phyloP scores from a whole-genome alignment of 1,139 yeast species.

The Geotrichum macrosporum region DNA sequence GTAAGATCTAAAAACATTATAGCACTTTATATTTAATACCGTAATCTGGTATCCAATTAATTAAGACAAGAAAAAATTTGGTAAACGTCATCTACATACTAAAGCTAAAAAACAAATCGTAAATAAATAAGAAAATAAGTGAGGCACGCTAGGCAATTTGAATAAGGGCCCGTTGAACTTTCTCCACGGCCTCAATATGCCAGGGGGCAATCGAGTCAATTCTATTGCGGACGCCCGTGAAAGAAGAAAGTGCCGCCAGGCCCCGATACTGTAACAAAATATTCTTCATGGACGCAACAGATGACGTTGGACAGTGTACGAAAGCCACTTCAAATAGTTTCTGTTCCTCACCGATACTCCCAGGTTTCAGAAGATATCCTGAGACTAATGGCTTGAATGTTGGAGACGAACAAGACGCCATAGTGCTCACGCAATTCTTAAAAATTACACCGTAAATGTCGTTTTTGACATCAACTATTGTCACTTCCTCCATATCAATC shows the following conservation, averaged over 20 bases:
- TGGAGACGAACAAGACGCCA: slow-evolving; percentile 18
- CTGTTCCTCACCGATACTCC: slow-evolving; percentile 21
- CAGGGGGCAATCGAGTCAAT: slow-evolving; percentile 59
- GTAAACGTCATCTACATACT: not conserved
- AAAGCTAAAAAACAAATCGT: not conserved
- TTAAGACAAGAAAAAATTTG: too few relatives aligned
- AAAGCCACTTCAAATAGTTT: slow-evolving; percentile 34
- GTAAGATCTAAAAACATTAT: too few relatives aligned
- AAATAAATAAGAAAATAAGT: too few relatives aligned
- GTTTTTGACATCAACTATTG: slow-evolving; percentile 37
- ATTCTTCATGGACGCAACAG: slow-evolving; percentile 47
- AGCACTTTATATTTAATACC: too few relatives aligned
- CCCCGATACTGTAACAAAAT: slow-evolving; percentile 65
- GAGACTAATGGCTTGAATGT: slow-evolving; percentile 36
- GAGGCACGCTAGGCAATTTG: not conserved
- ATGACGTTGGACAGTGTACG: slow-evolving; percentile 33
- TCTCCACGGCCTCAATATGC: slow-evolving; percentile 75
- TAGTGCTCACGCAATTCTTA: slow-evolving; percentile 20
- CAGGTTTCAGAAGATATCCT: slow-evolving; percentile 59
- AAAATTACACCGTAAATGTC: slow-evolving; percentile 64
- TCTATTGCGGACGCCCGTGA: slow-evolving; percentile 42
- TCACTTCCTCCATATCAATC: slow-evolving; percentile 27
- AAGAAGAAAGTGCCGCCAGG: slow-evolving; percentile 49
- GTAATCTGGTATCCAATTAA: too few relatives aligned
- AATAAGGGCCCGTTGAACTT: slow-evolving; percentile 40